Base-by-base conservation (phyloP, 495 filamentous ascomycete species). In the Aspergillus conjunctus region DNA sequence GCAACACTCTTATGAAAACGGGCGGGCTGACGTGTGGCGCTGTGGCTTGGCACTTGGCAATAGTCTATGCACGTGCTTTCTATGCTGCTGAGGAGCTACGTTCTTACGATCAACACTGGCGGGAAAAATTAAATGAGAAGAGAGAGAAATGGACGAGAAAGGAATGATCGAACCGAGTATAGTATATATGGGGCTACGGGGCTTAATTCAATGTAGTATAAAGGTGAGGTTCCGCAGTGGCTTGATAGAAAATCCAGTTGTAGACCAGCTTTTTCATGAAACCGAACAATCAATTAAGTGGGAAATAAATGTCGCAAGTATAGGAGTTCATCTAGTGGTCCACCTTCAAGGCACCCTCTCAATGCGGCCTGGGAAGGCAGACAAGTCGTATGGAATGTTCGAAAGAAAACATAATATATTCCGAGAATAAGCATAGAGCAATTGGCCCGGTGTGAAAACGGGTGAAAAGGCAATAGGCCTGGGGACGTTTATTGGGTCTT, bases 401-500 rank as follows among this genome's bases (percentile, higher is more conserved):
- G 52, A 41, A 37, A 30, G 31, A 21, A 21, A 18, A 22, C 18
- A 33, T 37, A 49, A 32, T 45, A 60, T 60, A 41, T 45, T 57
- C 62, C 45, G 56, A 54, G 20, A 60, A 45, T 46, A 55, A 31
- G 39, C 52, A 44, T 17, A 50, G 49, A 50, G 58, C 22, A 26
- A 46, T 31, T 51, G 43, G 39, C 45, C 30, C 15, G 30, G 32
- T 33, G 11, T 51, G 9, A 17, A 8, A 11, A 26, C 41, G 14
- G 50, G 48, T 18, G 34, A 41, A 14, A 51, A 15, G 14, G 56
- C 12, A 31, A 45, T 26, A 17, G 20, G 22, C 39, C 46, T 49
- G 37, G 45, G 30, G 26, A 45, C 21, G 50, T 55, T 79, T 85
- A 97, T 82, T 97, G 93, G 22, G 94, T 99, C 85, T 99, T 99